Evolutionary conservation across 805 yeast species (phyloP).

Genomic region (Maudiozyma saulgeensis): DNA sequence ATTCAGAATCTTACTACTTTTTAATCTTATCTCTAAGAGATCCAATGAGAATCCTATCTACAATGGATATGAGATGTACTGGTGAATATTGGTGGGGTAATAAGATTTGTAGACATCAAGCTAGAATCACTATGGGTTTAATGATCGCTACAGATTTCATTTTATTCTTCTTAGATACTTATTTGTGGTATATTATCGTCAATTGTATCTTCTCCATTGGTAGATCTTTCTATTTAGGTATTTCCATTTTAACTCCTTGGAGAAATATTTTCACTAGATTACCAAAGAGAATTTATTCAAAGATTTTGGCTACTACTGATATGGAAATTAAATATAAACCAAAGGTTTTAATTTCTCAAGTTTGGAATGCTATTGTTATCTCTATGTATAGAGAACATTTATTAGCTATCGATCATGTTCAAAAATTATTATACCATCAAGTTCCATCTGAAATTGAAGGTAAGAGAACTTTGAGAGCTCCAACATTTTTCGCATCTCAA

Average conservation of each 20-base stretch:
- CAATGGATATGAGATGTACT: conserved; percentile 81
- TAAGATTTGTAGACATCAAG: conserved; percentile 72
- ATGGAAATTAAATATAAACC: conserved; percentile 99
- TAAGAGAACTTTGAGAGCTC: conserved; percentile 95
- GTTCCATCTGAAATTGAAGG: conserved; percentile 98
- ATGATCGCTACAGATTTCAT: conserved; percentile 89
- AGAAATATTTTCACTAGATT: conserved; percentile 95
- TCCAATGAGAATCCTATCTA: conserved; percentile 83
- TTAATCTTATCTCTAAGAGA: conserved; percentile 83
- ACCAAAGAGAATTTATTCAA: conserved; percentile 98
- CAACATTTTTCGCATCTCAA: conserved; percentile 96
- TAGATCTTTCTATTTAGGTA: conserved; percentile 97
- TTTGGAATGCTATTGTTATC: conserved; percentile 98
- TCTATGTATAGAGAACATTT: conserved; percentile 99
- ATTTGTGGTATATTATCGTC: conserved; percentile 95
- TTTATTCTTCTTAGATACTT: conserved; percentile 96
- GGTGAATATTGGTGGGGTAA: conserved; percentile 89
- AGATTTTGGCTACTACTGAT: conserved; percentile 94
- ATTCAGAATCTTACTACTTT: conserved; percentile 84
- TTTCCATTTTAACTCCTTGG: conserved; percentile 98
- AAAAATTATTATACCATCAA: conserved; percentile 93
- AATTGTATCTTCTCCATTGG: conserved; percentile 95
- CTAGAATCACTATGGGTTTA: conserved; percentile 80
- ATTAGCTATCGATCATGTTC: conserved; percentile 96
- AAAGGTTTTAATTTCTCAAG: conserved; percentile 93